A percentile compares a stretch with the other conserved stretches of the same genome.
Evolutionary conservation across 345 rosid genomes (phyloP).

Genomic region (Euphorbia lathyris): DNA sequence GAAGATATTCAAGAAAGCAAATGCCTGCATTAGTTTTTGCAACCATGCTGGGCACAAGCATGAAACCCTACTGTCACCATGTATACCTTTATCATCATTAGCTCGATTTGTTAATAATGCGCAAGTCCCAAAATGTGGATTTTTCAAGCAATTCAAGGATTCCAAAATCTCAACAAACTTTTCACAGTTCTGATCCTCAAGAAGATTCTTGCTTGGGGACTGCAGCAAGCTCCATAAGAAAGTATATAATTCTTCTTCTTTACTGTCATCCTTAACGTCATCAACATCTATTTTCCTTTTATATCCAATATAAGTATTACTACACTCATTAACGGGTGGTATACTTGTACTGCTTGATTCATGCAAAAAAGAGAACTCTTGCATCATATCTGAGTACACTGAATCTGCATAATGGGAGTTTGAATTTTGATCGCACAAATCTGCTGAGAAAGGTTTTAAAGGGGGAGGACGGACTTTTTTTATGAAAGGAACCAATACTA

Average conservation of each 20-base stretch:
- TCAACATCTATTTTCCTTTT: constrained; percentile 45
- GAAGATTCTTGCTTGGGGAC: constrained; percentile 37
- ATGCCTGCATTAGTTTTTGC: constrained; percentile 58
- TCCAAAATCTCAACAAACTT: constrained; percentile 65
- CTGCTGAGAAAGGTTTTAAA: constrained; percentile 28
- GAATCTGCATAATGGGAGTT: constrained; percentile 51
- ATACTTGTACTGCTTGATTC: constrained; percentile 11
- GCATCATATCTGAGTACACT: constrained; percentile 54
- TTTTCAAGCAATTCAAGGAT: constrained; percentile 55
- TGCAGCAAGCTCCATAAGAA: constrained; percentile 47
- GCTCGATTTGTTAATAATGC: constrained; percentile 30
- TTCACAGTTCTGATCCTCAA: constrained; percentile 44
- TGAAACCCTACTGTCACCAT: not conserved
- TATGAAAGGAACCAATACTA: constrained; percentile 60
- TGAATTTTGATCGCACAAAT: constrained; percentile 18
- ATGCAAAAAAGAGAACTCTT: constrained; percentile 37
- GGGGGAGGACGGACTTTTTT: constrained; percentile 52
- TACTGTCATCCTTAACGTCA: not conserved
- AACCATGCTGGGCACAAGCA: constrained; percentile 84
- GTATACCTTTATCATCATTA: constrained; percentile 8
- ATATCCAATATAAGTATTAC: constrained; percentile 12
- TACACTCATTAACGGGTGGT: not conserved
- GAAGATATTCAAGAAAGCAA: constrained; percentile 59
- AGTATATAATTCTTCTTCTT: constrained; percentile 32
- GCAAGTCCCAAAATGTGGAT: constrained; percentile 51